A percentile compares a stretch with the other conserved stretches of the same genome.
phyloP scores from a whole-genome alignment of 805 yeast genomes.

The Allodekkera sacchari region DNA sequence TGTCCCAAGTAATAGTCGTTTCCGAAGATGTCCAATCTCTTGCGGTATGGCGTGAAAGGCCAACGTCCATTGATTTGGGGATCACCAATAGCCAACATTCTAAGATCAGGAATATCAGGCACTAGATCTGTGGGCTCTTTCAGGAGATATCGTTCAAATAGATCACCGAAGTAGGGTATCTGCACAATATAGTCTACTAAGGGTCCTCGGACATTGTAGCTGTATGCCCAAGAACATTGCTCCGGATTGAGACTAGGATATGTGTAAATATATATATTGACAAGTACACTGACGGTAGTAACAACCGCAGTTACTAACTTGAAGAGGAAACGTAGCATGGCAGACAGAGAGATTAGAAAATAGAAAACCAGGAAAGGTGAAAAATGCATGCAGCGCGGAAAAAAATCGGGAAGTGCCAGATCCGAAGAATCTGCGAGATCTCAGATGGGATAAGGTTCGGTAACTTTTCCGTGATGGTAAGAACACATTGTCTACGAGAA shows the following conservation, averaged over 20 bases:
- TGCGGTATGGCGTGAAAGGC: conserved; percentile 60
- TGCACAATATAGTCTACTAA: conserved; percentile 12
- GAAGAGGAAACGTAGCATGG: neutral
- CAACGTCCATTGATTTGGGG: conserved; percentile 93
- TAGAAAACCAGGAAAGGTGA: neutral
- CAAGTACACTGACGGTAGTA: conserved; percentile 31
- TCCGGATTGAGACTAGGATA: conserved; percentile 57
- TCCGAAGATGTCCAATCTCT: conserved; percentile 77
- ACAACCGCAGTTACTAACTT: conserved; percentile 15
- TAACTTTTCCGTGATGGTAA: no score
- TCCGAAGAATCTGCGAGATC: no score
- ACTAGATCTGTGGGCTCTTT: conserved; percentile 11
- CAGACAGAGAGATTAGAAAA: neutral
- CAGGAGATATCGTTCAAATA: conserved; percentile 22
- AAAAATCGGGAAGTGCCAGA: no score
- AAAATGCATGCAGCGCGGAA: no score
- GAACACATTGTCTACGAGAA: no score
- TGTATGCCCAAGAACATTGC: conserved; percentile 52
- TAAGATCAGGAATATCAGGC: conserved; percentile 28
- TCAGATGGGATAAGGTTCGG: no score
- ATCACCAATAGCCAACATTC: conserved; percentile 82
- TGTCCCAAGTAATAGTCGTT: conserved; percentile 89
- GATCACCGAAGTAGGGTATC: conserved; percentile 28
- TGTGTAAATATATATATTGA: conserved; percentile 62
- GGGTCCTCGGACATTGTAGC: conserved; percentile 14